Base-by-base conservation (phyloP, 306 rosid genomes). In the Quercus aquifolioides region DNA sequence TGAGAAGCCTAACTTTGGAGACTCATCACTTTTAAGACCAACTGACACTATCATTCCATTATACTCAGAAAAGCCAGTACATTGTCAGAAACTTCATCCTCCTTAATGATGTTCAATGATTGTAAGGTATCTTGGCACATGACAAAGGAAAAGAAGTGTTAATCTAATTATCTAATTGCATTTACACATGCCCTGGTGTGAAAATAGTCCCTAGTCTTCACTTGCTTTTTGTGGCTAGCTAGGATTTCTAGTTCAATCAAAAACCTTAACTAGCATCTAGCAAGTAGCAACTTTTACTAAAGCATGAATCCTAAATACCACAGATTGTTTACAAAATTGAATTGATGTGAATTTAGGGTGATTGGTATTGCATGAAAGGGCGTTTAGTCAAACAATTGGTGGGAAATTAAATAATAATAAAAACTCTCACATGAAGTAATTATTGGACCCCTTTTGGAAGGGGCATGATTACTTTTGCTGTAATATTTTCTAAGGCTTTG, bases 51-150 rank as follows among this genome's bases (percentile, higher is more conserved):
- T 49, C 79, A 60, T 83, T 67, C 78, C 82, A 70, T 72, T 71
- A 11, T 49, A 49, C 72, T 6, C 1, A 62, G 76, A 82, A 63
- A 64, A 28, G 23, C 55, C 82, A 63, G 72, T 57, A 56, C 73
- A 38, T 74, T 70, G 85, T 76, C 88, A 28, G 76, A 73, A 72
- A 51, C 74, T 84, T 80, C 64, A 68, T 46, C 20, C 33, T 71
- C 60, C 69, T 21, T 73, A n/a, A 56, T 55, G 51, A 26, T 67
- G 72, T 19, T 67, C 51, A 76, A 84, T 86, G 78, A 88, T 74
- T 80, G 79, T 62, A 74, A 79, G 38, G 84, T 79, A 79, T 81
- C 87, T 82, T 18, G 30, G 71, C 87, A 89, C 94, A 80, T 82
- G 82, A 76, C 80, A 71, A 28, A 0, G 26, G 13, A 43, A 73